A percentile compares a stretch with the other conserved stretches of the same genome.
Conservation (phyloP, 75 land plant species). For the Sequoia sempervirens region DNA sequence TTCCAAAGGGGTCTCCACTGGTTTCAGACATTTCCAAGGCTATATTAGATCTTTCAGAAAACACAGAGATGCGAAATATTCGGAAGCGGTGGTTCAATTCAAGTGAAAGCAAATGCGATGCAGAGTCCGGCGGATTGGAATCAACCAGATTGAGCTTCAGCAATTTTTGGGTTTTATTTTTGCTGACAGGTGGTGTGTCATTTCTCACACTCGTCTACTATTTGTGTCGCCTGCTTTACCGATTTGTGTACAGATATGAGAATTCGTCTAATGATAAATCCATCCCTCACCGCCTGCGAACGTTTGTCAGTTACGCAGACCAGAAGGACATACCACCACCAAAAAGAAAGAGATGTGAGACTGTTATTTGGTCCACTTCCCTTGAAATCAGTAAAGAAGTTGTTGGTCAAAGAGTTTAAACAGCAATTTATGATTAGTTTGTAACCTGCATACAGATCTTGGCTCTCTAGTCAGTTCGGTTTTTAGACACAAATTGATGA, state of each 20-base stretch:
- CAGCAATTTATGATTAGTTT: no score
- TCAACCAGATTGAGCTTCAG: slow-evolving; percentile 12
- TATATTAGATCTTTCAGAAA: slow-evolving; percentile 42
- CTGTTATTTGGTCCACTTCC: not conserved
- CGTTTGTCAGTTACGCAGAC: not conserved
- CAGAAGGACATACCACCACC: not conserved
- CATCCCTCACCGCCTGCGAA: not conserved
- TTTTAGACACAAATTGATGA: no score
- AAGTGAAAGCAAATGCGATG: slow-evolving; percentile 10
- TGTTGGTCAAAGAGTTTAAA: no score
- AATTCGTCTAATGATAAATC: not conserved
- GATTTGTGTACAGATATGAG: not conserved
- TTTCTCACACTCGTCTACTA: slow-evolving; percentile 12
- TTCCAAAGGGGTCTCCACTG: slow-evolving; percentile 60
- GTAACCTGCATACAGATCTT: no score
- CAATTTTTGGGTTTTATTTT: slow-evolving; percentile 26
- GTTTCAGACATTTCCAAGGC: slow-evolving; percentile 49
- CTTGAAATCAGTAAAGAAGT: not conserved
- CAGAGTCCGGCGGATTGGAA: not conserved
- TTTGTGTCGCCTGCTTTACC: slow-evolving; percentile 7
- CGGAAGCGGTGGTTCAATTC: slow-evolving; percentile 36
- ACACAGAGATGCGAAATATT: slow-evolving; percentile 32
- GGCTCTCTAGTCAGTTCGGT: no score
- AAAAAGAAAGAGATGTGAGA: not conserved
- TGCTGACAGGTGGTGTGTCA: slow-evolving; percentile 21